Base-by-base conservation (phyloP, 1,284 basidiomycete genomes). In the Golubevia sp. region DNA sequence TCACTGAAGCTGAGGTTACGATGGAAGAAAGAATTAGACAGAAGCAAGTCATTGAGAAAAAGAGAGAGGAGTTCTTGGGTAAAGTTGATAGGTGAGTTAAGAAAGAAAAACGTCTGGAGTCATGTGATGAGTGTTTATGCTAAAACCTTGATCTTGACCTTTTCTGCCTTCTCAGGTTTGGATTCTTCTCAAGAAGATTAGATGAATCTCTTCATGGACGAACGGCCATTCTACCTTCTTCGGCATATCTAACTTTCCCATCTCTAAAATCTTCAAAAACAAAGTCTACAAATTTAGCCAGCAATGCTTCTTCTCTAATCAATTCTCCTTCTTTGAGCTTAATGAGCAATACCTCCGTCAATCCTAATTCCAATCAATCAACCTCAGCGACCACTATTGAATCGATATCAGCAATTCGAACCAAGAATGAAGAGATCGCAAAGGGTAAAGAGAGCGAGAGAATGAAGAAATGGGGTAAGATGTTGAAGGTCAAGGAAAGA, bases 401-500 rank as follows among this genome's bases (percentile, higher is more conserved):
- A 5, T 34, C 30, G 11, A 11, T 34, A 5, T 11, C 4, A 34
- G 30, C 4, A 34, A 34, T 11, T 34, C 4, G 30, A 34, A 34
- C 5, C 5, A 34, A 34, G 30, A 34, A 34, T 34, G 30, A 34
- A 34, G 30, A 34, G 30, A 34, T 34, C 11, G 4, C 11, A 11
- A 34, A 34, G 11, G 30, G 11, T 3, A 34, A 34, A 34, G 76
- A 76, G 50, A 58, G 65, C 34, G 59, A 61, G 11, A 66, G 76
- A 0, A 73, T 70, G 2, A 69, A 61, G 56, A 78, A 78, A 59
- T 78, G 76, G 76, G 15, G 55, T 1, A 61, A 58, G 6, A 78
- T 78, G 76, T 61, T 78, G 5, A 64, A 58, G 11, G 67, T 70
- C 53, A 62, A 66, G 21, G 62, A 59, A 21, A 65, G 68, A 1